A percentile compares a stretch with the other conserved stretches of the same genome.
phyloP scores from a whole-genome alignment of 163 green algal species.

The Chloroidium sp. region DNA sequence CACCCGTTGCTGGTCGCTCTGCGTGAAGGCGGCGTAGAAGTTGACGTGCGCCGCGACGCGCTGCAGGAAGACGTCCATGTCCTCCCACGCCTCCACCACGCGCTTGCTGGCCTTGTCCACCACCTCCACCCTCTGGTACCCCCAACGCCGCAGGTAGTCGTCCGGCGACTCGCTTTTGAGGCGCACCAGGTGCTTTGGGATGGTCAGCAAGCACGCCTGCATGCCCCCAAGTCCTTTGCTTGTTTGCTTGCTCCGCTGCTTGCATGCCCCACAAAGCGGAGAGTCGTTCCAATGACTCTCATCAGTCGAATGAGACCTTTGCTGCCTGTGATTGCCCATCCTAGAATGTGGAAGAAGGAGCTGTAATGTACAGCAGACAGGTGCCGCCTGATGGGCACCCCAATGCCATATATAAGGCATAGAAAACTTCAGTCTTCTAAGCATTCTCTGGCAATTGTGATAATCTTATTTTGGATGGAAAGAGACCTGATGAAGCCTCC shows the following conservation, averaged over 20 bases:
- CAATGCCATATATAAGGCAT: too few species aligned
- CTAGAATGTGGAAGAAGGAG: too few species aligned
- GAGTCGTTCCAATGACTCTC: too few species aligned
- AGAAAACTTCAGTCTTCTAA: too few species aligned
- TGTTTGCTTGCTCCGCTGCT: too few species aligned
- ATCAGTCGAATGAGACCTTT: too few species aligned
- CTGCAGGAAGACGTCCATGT: constrained; percentile 14
- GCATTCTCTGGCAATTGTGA: background rate
- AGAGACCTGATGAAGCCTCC: constrained; percentile 32
- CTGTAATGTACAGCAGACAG: too few species aligned
- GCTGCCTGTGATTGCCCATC: too few species aligned
- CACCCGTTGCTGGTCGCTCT: constrained; percentile 45
- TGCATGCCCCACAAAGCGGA: too few species aligned
- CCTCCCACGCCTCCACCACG: background rate
- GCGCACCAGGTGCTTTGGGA: constrained; percentile 43
- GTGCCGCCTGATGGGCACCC: too few species aligned
- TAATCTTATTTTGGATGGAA: background rate
- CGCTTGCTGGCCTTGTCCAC: background rate
- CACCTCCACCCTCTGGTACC: constrained; percentile 5
- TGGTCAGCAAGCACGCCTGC: constrained; percentile 36
- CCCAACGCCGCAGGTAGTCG: constrained; percentile 13
- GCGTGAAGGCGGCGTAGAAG: constrained; percentile 63
- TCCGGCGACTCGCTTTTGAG: constrained; percentile 45
- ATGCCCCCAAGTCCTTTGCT: too few species aligned
- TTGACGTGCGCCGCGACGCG: constrained; percentile 51